Evolutionary conservation across 129 eudicot species (phyloP), one percentile per base, ranked within the genome.

Genomic region (sunflower (Helianthus annuus)): DNA sequence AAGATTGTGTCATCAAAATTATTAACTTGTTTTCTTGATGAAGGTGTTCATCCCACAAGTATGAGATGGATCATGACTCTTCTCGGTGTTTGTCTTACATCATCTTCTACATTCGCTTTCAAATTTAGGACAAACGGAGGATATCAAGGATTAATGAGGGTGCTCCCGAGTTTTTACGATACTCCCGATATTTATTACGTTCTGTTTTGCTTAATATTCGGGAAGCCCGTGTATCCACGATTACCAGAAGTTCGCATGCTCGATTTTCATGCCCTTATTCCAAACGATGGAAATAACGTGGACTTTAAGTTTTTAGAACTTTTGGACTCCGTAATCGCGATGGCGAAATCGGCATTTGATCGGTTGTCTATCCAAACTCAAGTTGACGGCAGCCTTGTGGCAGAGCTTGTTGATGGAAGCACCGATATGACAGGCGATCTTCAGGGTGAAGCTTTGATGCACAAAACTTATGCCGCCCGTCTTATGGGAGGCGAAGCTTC

Each of bases 401-500:
- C 97, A 2, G 99, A 95, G 70, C 91, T 95, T 64, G 94, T 70
- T 38, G 99, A 91, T 46, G 99, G 85, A 45, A 78, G 82, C 78
- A 49, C 81, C 22, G 96, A 95, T 81, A 90, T 88, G 85, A 83
- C 87, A 14, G 99, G 99, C 29, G 99, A 95, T 46, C 97, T 95
- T 73, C 99, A 90, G 76, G 99, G 99, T 73, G 99, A 91, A 83
- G 99, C 99, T 67, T 64, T 95, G 80, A 95, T 95, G 99, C 99
- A 95, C 78, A 95, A 90, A 79, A 95, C 99, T 11, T 95, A 95
- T 81, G 99, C 99, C 13, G 97, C 99, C 19, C 96, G 99, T 64
- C 83, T 95, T 77, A 95, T 95, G 99, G 99, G 99, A 15, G 99
- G 99, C 60, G 97, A 90, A 63, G 99, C 99, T 48, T 84, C 97